These are phyloP conservation scores for Lachnellula hyalina DNA, from an alignment of 2,329 filamentous ascomycete genomes.

Conservation along the genomic window DNA sequence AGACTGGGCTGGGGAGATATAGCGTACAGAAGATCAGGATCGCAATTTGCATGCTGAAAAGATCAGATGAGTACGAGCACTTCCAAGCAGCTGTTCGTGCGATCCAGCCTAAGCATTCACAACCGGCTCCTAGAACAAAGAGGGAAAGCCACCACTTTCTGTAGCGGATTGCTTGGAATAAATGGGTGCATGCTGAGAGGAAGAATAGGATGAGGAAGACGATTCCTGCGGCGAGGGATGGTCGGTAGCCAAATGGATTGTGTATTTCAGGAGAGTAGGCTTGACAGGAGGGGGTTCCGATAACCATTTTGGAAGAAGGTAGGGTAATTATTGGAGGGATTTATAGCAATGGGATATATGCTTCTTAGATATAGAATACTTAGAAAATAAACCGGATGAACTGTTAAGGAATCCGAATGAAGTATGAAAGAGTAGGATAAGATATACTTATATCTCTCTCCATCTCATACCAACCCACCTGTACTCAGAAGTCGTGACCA, in stretches of 20 bases:
- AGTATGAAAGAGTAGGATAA: no score
- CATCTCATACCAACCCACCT: no score
- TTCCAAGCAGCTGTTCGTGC: conserved; percentile 25
- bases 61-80: conserved; percentile 30
- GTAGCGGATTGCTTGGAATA: conserved; percentile 37
- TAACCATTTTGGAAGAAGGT: not conserved
- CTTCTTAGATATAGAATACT: no score
- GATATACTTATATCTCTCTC: no score
- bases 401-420: no score
- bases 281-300: not conserved
- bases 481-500: no score
- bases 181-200: conserved; percentile 37
- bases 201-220: conserved; percentile 43
- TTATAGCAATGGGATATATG: not conserved
- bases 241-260: conserved; percentile 14
- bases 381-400: no score
- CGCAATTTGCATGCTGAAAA: conserved; percentile 35
- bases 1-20: conserved; percentile 9
- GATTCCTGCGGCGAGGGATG: conserved; percentile 31
- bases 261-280: not conserved
- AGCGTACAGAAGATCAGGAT: conserved; percentile 43
- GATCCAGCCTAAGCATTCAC: conserved; percentile 35
- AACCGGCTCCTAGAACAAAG: conserved; percentile 40
- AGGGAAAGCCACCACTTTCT: conserved; percentile 45
- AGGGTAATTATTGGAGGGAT: not conserved